Base-by-base conservation (phyloP, 1,284 basidiomycete genomes). In the Apiotrichum mycotoxinovorans region DNA sequence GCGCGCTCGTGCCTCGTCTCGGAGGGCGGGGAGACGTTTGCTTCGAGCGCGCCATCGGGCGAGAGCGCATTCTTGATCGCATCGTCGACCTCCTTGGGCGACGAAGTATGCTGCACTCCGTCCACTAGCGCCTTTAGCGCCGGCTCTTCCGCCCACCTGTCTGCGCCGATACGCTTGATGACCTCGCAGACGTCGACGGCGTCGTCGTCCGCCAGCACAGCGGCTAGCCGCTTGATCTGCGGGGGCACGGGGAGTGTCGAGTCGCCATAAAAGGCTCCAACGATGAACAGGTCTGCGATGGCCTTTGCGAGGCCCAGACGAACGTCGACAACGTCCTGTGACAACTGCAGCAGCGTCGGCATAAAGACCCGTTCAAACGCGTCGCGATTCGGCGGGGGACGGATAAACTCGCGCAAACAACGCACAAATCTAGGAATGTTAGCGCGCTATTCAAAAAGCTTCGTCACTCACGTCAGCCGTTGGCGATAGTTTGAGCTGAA, bases 241-340 rank as follows among this genome's bases (percentile, higher is more conserved):
- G 56, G 22, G 0, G 72, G 70, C 1, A 73, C 60, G 10, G 59
- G 51, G 1, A 57, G 49, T 2, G 51, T 47, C 20, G 57, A 54
- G 33, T 68, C 61, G 37, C 63, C 68, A 57, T 76, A 76, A 52
- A 66, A 67, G 12, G 64, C 68, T 18, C 73, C 71, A 18, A 70
- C 59, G 18, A 66, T 65, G 45, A 74, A 77, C 4, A 78, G 63
- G 51, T 69, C 66, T 0, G 65, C 68, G 20, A 76, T 58, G 37
- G 66, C 66, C 43, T 72, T 83, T 15, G 92, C 87, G 1, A 94
- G 81, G 9, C 85, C 87, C 57, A 97, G 90, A 42, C 92, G 84
- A 46, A 98, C 91, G 66, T 93, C 92, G 49, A 91, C 80, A 25
- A 97, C 72, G 70, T 95, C 91, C 37, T 79, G 69, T 17, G 84